These are phyloP conservation scores for Sextonia rubra DNA, from an alignment of 164 flowering plant genomes.

Conservation along the genomic window DNA sequence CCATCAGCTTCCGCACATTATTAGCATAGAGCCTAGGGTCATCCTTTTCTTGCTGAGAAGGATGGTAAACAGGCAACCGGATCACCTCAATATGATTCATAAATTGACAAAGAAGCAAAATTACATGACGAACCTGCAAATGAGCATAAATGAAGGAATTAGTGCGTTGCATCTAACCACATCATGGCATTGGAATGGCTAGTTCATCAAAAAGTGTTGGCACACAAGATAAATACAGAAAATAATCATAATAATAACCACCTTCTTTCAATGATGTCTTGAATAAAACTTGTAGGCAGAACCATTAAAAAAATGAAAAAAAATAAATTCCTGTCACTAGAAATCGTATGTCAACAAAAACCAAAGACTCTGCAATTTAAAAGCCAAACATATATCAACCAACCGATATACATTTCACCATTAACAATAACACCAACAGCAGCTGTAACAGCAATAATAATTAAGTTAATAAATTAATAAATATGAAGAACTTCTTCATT, in stretches of 20 bases:
- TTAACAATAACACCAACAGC: no score
- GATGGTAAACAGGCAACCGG: slow-evolving; percentile 67
- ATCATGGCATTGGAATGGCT: no score
- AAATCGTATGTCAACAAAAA: no score
- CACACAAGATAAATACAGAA: neutral
- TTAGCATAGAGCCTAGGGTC: slow-evolving; percentile 84
- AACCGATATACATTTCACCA: no score
- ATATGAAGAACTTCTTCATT: no score
- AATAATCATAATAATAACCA: neutral
- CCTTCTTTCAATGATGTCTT: neutral
- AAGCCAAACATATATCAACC: no score
- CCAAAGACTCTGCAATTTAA: no score
- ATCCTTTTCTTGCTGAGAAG: slow-evolving; percentile 81
- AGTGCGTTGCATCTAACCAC: no score
- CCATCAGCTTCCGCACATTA: slow-evolving; percentile 84
- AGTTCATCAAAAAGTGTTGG: neutral
- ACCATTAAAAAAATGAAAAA: neutral
- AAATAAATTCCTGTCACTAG: neutral
- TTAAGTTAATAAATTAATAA: no score
- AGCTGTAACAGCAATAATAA: no score
- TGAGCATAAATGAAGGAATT: neutral
- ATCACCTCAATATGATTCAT: slow-evolving; percentile 79
- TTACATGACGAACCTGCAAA: slow-evolving; percentile 82
- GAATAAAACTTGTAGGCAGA: neutral
- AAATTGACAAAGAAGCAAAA: slow-evolving; percentile 88